Base-by-base conservation (phyloP, 768 basidiomycete genomes). In the Leccinellum rugosiceps region DNA sequence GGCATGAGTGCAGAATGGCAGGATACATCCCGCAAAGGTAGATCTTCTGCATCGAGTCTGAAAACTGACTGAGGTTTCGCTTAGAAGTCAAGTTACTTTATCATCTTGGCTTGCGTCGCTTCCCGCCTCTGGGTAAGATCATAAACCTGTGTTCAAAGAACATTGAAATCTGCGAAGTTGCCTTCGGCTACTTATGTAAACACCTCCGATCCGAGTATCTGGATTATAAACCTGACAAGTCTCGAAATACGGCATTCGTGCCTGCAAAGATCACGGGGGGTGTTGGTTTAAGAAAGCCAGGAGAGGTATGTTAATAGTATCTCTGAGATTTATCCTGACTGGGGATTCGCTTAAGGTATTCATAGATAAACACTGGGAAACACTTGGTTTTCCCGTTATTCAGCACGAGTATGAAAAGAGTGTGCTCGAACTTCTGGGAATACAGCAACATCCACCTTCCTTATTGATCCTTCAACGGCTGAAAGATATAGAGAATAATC, bases 131-230 rank as follows among this genome's bases (percentile, higher is more conserved):
- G 19, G 23, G 4, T 4, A 21, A 19, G 11, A 45, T 23, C 44
- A 45, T 45, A 1, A 19, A 23, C 11, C 23, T 45, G 0, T 45
- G 44, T 45, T 45, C 44, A 23, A 21, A 45, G 44, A 3, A 23
- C 6, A 25, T 72, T 9, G 67, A 78, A 64, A 68, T 80, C 23
- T 81, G 82, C 13, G 62, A 75, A 7, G 69, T 73, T 13, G 92
- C 92, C 1, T 75, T 97, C 46, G 81, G 82, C 48, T 97, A 94
- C 72, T 80, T 97, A 26, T 70, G 94, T 87, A 83, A 68, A n/a
- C 52, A 57, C 45, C n/a, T 56, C 28, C 45, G 46, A 46, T 48
- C 38, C 2, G 5, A 31, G 13, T 59, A 59, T 47, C 32, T 23
- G 6, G 10, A 7, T 17, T 57, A 84, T 93, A 58, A 85, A 90